These are phyloP conservation scores for Lachancea lanzarotensis DNA, from an alignment of 805 yeast species.

Conservation along the genomic window DNA sequence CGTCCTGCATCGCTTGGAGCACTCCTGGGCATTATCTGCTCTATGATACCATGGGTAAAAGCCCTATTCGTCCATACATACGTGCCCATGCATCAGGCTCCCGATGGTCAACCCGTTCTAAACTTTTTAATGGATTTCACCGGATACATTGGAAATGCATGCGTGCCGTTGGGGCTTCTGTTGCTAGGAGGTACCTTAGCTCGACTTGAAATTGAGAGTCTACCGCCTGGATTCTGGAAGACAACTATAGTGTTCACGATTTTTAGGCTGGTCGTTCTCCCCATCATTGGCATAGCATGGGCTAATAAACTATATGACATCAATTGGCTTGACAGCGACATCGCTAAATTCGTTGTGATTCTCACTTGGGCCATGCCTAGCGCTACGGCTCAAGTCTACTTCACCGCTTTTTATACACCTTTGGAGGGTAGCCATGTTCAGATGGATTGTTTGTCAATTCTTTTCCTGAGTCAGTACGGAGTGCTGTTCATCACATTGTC, in stretches of 20 bases:
- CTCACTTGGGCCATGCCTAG: constrained; percentile 77
- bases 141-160: constrained; percentile 74
- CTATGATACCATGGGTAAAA: constrained; percentile 84
- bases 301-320: constrained; percentile 52
- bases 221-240: constrained; percentile 59
- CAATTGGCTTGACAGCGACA: constrained; percentile 54
- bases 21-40: constrained; percentile 54
- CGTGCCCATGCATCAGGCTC: constrained; percentile 60
- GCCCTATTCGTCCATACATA: constrained; percentile 55
- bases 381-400: constrained; percentile 80
- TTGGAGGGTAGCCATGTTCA: constrained; percentile 47
- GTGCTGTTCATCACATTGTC: constrained; percentile 63
- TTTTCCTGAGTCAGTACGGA: constrained; percentile 60
- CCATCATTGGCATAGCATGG: constrained; percentile 71
- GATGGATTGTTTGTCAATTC: constrained; percentile 74
- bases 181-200: constrained; percentile 86
- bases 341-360: constrained; percentile 67
- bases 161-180: constrained; percentile 80
- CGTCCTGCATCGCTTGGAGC: constrained; percentile 71
- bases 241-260: constrained; percentile 52
- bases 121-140: constrained; percentile 81
- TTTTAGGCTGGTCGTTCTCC: constrained; percentile 59
- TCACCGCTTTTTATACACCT: constrained; percentile 84
- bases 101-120: constrained; percentile 77
- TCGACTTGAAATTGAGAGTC: constrained; percentile 49